These are phyloP conservation scores for Penicillium brasilianum DNA, from an alignment of 2,329 filamentous ascomycete genomes.

Conservation along the genomic window DNA sequence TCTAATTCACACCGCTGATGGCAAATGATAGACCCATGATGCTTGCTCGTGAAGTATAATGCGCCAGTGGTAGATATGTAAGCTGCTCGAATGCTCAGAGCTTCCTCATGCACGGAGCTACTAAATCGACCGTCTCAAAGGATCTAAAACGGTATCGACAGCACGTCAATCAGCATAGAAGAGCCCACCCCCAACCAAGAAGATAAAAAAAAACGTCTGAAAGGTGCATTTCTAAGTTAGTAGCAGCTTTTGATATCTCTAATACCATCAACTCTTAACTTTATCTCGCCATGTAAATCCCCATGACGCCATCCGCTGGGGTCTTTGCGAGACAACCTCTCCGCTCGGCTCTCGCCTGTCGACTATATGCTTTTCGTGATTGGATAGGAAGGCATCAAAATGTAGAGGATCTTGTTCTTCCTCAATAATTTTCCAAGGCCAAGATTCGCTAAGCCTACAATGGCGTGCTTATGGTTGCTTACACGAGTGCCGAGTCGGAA, in stretches of 20 bases:
- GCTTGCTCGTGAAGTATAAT: background rate
- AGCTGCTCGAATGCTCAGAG: background rate
- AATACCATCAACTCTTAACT: background rate
- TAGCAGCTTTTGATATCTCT: too few species aligned
- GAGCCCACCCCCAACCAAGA: too few species aligned
- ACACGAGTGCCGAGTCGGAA: background rate
- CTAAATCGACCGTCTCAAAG: background rate
- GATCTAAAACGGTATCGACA: too few species aligned
- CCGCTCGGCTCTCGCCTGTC: conserved; percentile 28
- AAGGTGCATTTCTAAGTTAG: too few species aligned
- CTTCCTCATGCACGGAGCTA: too few species aligned
- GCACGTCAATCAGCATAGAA: too few species aligned
- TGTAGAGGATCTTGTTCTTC: background rate
- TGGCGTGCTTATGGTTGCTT: conserved; percentile 20
- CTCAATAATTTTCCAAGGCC: background rate
- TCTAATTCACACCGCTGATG: background rate
- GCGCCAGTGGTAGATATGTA: background rate
- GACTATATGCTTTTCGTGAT: background rate
- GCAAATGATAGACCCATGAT: background rate
- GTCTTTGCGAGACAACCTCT: conserved; percentile 6
- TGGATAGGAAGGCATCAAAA: background rate
- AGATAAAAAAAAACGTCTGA: too few species aligned
- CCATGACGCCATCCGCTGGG: conserved; percentile 18
- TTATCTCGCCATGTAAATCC: conserved; percentile 1
- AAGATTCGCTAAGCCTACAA: conserved; percentile 10